Evolutionary conservation across 352 stramenopile species (phyloP), one percentile per base, ranked within the genome.

Genomic region (Lagenidium sp.): DNA sequence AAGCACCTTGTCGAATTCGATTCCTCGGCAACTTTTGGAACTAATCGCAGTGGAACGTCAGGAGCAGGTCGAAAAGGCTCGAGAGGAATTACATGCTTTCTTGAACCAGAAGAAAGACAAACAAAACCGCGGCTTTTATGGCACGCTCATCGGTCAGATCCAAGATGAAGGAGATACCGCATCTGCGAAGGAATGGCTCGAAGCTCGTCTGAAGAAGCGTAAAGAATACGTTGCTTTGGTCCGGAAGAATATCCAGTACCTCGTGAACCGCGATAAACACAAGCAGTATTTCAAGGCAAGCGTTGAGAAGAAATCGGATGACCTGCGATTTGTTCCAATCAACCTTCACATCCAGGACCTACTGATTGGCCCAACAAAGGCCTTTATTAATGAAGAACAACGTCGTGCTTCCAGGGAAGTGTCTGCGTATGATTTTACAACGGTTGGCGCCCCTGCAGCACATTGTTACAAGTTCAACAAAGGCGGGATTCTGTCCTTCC

Each of bases 391-490:
- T 29, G 78, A 93, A 40, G 78, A 89, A 34, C 67, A 71, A 42
- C 68, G 76, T 21, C 55, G 77, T 5, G 66, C 70, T 13, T 92
- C 82, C n/a, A 85, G 85, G 42, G 73, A 90, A 29, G 78, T 94
- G 1, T 81, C 69, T 16, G 79, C 65, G 6, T 94, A 94, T 36
- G 77, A 92, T 25, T 92, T 92, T 24, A 87, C 77, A 0, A 94
- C 82, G 0, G 76, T 94, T 13, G 82, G 82, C n/a, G 82, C 82
- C 5, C 77, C 78, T 2, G 59, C 79, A 10, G 79, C 82, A 3
- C 82, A 94, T 44, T 74, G 76, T 21, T 90, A 88, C 75, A 92
- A 92, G 53, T 94, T 94, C 34, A 92, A 76, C 39, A 85, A 88
- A 40, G 82, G 82, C 29, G 82, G 82, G 21, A 88, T 94, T 42